Evolutionary conservation across 345 rosid genomes (phyloP).

Genomic region (Capsella bursapastoris): DNA sequence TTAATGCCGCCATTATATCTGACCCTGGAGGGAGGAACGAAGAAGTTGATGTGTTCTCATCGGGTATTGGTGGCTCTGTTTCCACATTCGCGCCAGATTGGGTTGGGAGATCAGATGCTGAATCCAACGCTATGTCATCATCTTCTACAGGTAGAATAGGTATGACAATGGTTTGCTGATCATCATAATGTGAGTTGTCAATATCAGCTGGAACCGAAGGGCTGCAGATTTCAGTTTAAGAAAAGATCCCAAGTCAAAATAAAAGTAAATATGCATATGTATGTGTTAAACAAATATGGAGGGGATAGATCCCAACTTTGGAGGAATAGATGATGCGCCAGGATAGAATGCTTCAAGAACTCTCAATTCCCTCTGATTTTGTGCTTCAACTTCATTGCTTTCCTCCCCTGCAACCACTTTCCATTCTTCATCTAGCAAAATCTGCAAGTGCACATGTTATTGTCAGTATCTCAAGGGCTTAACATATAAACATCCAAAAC

Average conservation of each 20-base stretch:
- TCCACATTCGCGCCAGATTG: slow-evolving; percentile 26
- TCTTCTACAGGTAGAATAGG: slow-evolving; percentile 88
- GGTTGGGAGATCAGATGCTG: slow-evolving; percentile 46
- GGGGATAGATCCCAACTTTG: slow-evolving; percentile 56
- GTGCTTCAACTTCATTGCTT: slow-evolving; percentile 71
- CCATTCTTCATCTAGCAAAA: slow-evolving; percentile 62
- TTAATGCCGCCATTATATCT: slow-evolving; percentile 65
- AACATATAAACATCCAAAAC: slow-evolving; percentile 25
- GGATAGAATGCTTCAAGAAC: slow-evolving; percentile 98
- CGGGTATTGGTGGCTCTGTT: slow-evolving; percentile 29
- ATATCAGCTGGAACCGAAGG: slow-evolving; percentile 57
- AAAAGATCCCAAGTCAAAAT: slow-evolving; percentile 28
- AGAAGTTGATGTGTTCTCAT: slow-evolving; percentile 50
- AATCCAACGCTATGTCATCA: slow-evolving; percentile 63
- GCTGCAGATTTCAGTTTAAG: slow-evolving; percentile 54
- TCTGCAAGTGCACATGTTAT: slow-evolving; percentile 52
- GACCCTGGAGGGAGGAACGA: slow-evolving; percentile 51
- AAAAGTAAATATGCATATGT: not conserved
- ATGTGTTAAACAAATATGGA: slow-evolving; percentile 14
- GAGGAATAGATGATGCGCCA: slow-evolving; percentile 83
- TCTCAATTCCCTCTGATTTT: slow-evolving; percentile 85
- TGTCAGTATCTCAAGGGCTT: not conserved
- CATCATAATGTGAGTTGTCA: slow-evolving; percentile 51
- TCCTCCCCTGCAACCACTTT: slow-evolving; percentile 93
- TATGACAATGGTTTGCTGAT: slow-evolving; percentile 56